phyloP scores from a whole-genome alignment of 2,329 filamentous ascomycete species.

The Fusarium cyanostomum region DNA sequence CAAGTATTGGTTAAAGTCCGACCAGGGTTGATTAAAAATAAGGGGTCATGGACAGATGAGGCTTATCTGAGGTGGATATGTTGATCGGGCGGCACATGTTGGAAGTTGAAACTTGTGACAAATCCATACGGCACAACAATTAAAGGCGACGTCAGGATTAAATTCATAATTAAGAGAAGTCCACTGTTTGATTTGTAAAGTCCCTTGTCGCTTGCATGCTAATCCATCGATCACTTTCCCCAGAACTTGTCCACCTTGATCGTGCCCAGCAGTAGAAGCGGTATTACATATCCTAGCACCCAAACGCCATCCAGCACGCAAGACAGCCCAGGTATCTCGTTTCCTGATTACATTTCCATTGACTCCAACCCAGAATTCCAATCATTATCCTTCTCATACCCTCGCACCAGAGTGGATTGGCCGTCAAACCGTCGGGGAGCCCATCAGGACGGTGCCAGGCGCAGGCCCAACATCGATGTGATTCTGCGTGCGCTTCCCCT shows the following conservation, averaged over 20 bases:
- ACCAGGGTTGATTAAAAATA: no score
- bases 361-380: not conserved
- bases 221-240: no score
- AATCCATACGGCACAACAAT: no score
- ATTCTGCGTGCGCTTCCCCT: conserved; percentile 43
- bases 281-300: not conserved
- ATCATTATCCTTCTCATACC: not conserved
- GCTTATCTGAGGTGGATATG: not conserved
- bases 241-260: no score
- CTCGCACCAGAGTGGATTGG: no score
- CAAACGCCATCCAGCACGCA: conserved; percentile 6
- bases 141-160: no score
- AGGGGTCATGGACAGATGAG: not conserved
- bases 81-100: not conserved
- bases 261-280: no score
- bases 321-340: not conserved
- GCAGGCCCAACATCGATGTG: conserved; percentile 44
- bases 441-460: conserved; percentile 38
- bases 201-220: no score
- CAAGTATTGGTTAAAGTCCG: no score
- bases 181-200: no score
- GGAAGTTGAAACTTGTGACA: not conserved
- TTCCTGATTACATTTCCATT: not conserved
- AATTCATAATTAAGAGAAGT: no score
- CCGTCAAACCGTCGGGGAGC: conserved; percentile 31